phyloP scores from a whole-genome alignment of 331 rosid genomes.

The Malus hybrid region DNA sequence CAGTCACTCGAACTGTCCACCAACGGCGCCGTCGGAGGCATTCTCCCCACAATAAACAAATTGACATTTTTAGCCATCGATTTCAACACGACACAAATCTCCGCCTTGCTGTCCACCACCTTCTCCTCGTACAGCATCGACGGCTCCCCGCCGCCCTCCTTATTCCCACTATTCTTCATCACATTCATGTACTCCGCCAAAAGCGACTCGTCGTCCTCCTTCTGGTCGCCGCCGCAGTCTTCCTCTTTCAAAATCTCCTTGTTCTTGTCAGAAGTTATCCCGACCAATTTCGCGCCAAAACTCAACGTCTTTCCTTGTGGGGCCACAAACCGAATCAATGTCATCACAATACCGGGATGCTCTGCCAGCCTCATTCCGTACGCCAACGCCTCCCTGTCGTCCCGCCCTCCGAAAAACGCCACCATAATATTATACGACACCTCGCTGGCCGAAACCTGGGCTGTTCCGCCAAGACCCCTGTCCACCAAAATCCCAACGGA shows the following conservation, averaged over 20 bases:
- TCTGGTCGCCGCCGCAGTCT: slow-evolving; percentile 7
- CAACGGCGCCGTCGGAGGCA: slow-evolving; percentile 43
- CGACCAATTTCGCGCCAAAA: slow-evolving; percentile 34
- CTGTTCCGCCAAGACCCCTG: slow-evolving; percentile 64
- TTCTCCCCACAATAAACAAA: slow-evolving; percentile 56
- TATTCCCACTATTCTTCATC: not conserved
- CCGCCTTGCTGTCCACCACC: slow-evolving; percentile 34
- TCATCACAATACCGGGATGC: slow-evolving; percentile 58
- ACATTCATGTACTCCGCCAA: slow-evolving; percentile 26
- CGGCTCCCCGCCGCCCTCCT: slow-evolving; percentile 6
- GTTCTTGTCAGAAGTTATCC: slow-evolving; percentile 15
- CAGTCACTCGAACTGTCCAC: slow-evolving; percentile 21
- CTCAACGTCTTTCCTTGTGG: slow-evolving; percentile 26
- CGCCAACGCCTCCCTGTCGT: slow-evolving; percentile 64
- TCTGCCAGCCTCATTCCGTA: slow-evolving; percentile 67
- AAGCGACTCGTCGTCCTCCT: slow-evolving; percentile 21
- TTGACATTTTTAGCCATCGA: slow-evolving; percentile 31
- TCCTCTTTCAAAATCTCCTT: not conserved
- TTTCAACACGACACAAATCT: slow-evolving; percentile 25
- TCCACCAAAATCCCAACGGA: slow-evolving; percentile 64
- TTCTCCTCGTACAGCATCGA: slow-evolving; percentile 48
- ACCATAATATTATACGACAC: slow-evolving; percentile 32
- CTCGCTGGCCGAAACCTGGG: slow-evolving; percentile 61
- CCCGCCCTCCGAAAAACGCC: slow-evolving; percentile 62
- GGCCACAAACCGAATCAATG: slow-evolving; percentile 26